Evolutionary conservation across 75 land plant species (phyloP).

Genomic region (Sequoiadendron giganteum): DNA sequence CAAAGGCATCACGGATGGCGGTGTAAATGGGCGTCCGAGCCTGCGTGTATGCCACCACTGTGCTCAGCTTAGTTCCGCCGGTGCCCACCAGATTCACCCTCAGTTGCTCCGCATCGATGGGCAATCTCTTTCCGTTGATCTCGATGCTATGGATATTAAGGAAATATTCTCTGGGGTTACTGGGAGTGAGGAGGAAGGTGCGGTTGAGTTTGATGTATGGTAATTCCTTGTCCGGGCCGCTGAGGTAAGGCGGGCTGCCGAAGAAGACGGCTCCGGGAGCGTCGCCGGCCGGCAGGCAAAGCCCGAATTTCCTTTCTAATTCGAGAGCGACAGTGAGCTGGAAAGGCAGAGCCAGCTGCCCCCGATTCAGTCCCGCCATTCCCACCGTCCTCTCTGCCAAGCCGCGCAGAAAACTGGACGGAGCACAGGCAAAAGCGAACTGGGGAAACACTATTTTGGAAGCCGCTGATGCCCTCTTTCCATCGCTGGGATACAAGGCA

Average conservation of each 20-base stretch:
- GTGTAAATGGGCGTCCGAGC: slow-evolving; percentile 18
- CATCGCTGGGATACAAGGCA: neutral
- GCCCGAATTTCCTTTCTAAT: neutral
- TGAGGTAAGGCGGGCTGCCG: neutral
- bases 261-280: neutral
- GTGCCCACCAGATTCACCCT: slow-evolving; percentile 2
- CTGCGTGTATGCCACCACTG: slow-evolving; percentile 20
- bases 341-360: slow-evolving; percentile 3
- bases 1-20: slow-evolving; percentile 15
- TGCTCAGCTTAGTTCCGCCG: slow-evolving; percentile 8
- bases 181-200: neutral
- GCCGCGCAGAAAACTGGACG: neutral
- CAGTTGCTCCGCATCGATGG: neutral
- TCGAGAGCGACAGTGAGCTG: neutral
- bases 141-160: slow-evolving; percentile 22
- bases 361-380: slow-evolving; percentile 5
- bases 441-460: neutral
- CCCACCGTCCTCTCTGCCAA: neutral
- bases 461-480: neutral
- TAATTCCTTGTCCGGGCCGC: slow-evolving; percentile 2
- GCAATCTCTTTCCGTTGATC: slow-evolving; percentile 11
- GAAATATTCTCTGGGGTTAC: slow-evolving; percentile 9
- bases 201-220: neutral
- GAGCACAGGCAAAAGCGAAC: slow-evolving; percentile 11
- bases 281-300: neutral